phyloP scores from a whole-genome alignment of 2,329 filamentous ascomycete species.

The Aspergillus awamori region DNA sequence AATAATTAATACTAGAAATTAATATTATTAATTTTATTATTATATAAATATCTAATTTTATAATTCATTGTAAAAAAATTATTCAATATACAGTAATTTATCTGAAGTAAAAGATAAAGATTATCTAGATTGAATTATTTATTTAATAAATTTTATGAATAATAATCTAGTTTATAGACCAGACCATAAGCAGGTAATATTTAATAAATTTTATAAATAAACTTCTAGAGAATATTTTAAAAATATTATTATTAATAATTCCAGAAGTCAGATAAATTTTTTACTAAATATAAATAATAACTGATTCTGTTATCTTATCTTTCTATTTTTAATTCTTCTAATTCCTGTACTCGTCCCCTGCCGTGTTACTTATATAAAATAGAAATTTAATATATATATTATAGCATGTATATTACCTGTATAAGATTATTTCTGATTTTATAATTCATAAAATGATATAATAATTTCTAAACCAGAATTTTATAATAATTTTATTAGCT shows the following conservation, averaged over 20 bases:
- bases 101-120: too few relatives aligned
- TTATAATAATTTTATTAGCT: not conserved
- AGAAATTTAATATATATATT: not conserved
- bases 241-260: not conserved
- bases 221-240: not conserved
- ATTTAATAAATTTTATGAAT: fast-evolving
- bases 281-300: not conserved
- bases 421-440: too few relatives aligned
- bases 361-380: not conserved
- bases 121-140: too few relatives aligned
- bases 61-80: too few relatives aligned
- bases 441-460: too few relatives aligned
- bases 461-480: not conserved
- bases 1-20: too few relatives aligned
- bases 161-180: too few relatives aligned
- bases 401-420: not conserved
- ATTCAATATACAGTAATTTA: too few relatives aligned
- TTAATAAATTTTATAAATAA: too few relatives aligned
- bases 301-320: not conserved
- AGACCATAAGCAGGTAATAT: too few relatives aligned
- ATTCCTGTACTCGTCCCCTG: not conserved
- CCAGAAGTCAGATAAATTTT: not conserved
- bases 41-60: too few relatives aligned
- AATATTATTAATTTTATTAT: too few relatives aligned
- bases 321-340: not conserved